Percentiles rank a stretch among this genome's conserved stretches.
phyloP scores from a whole-genome alignment of 345 rosid species.

The Euphorbia peplus region DNA sequence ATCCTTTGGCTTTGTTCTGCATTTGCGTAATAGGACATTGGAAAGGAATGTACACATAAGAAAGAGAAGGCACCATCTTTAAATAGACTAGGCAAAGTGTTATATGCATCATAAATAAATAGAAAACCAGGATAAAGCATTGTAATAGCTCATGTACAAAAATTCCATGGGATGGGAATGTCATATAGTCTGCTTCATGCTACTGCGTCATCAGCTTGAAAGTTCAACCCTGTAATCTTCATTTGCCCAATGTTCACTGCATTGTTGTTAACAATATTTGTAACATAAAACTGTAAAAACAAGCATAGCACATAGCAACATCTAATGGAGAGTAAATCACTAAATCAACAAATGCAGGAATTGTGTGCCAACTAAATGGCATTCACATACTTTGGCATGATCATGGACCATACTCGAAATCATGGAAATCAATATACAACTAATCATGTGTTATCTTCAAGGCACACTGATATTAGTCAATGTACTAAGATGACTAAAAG shows the following conservation, averaged over 20 bases:
- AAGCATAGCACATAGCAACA: not conserved
- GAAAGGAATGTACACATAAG: too few relatives aligned
- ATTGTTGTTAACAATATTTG: not conserved
- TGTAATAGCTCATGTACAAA: too few relatives aligned
- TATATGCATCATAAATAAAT: too few relatives aligned
- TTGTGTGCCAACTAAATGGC: not conserved
- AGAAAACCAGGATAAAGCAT: too few relatives aligned
- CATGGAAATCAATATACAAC: not conserved
- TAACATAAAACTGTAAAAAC: not conserved
- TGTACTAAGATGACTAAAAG: not conserved
- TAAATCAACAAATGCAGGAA: not conserved
- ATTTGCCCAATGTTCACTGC: slow-evolving; percentile 80
- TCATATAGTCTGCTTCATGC: slow-evolving; percentile 21
- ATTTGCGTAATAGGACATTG: too few relatives aligned
- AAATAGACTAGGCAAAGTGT: too few relatives aligned
- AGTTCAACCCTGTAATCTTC: slow-evolving; percentile 67
- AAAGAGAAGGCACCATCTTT: too few relatives aligned
- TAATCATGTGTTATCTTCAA: not conserved
- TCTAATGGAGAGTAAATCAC: not conserved
- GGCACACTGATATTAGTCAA: not conserved
- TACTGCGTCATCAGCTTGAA: slow-evolving; percentile 34
- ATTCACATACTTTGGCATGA: not conserved
- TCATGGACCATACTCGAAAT: not conserved
- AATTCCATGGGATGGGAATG: not conserved
- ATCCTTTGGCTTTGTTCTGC: too few relatives aligned